These are phyloP conservation scores for Thelephora ganbajun DNA, from an alignment of 768 basidiomycete species.

Conservation along the genomic window DNA sequence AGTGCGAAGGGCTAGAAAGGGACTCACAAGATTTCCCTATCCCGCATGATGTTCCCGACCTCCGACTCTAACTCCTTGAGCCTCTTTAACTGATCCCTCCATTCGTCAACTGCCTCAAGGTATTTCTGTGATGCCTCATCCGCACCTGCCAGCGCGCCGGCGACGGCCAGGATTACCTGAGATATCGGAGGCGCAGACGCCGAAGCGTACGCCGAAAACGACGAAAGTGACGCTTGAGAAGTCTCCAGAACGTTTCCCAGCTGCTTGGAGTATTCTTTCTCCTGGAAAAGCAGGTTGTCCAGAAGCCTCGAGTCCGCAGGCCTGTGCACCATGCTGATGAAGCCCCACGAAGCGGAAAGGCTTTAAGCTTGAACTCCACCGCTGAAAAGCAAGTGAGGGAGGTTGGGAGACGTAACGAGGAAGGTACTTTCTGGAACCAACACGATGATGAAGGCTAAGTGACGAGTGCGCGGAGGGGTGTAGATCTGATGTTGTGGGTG, in stretches of 20 bases:
- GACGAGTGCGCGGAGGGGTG: no score
- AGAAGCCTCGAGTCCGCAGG: constrained; percentile 64
- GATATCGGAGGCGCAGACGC: constrained; percentile 44
- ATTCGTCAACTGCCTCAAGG: constrained; percentile 44
- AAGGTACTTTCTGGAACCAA: neutral
- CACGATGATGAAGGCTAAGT: neutral
- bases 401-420: neutral
- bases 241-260: constrained; percentile 41
- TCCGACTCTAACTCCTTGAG: constrained; percentile 64
- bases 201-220: constrained; percentile 61
- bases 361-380: neutral
- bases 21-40: constrained; percentile 72
- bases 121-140: constrained; percentile 60
- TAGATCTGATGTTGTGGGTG: no score
- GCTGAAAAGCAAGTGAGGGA: neutral
- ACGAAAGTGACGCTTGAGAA: constrained; percentile 46
- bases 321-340: constrained; percentile 48
- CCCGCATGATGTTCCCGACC: constrained; percentile 51
- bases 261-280: constrained; percentile 59
- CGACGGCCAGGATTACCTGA: constrained; percentile 36
- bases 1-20: neutral
- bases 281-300: constrained; percentile 47
- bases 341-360: neutral
- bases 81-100: constrained; percentile 43
- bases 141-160: constrained; percentile 42